Base-by-base conservation (phyloP, 352 stramenopile genomes). In the Pythium phragmiticola region DNA sequence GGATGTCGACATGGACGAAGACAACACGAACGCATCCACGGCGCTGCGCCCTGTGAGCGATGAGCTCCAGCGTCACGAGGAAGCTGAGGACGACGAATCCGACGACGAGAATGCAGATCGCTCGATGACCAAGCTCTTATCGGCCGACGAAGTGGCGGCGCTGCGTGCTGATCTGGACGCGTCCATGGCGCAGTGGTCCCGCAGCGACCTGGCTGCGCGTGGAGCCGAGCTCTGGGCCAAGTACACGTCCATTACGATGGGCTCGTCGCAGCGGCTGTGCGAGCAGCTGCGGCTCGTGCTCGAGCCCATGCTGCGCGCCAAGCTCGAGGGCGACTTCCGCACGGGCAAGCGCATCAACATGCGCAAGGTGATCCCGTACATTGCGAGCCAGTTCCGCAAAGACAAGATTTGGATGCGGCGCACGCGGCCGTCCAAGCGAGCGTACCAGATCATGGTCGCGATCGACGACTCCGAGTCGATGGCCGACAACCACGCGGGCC, bases 291-390 rank as follows among this genome's bases (percentile, higher is more conserved):
- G 98, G 2, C 81, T 99, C 48, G 93, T 99, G 6, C 89, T 99
- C 66, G 97, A 99, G 72, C 98, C 98, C 3, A 98, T 98, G 73
- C 84, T 99, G 56, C 95, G 96, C 21, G 97, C 94, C 19, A 99
- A 99, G 75, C 77, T 99, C 14, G 88, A 98, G 70, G 98, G 98
- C 12, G 97, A 99, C 70, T 99, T 99, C 75, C 87, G 98, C 5
- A 99, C 97, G 11, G 98, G 98, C 37, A 99, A 99, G 76, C 84
- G 98, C 57, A 99, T 99, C 66, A 99, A 99, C 73, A 99, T 99
- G 98, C 97, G 98, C 62, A 98, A 98, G 63, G 98, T 99, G 54
- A 99, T 99, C 78, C 89, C 96, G 30, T 99, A 99, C 81, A 99
- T 99, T 66, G 98, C 98, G n/a, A 98, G 88, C 69, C 95, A 98